These are phyloP conservation scores for Zymoseptoria ardabiliae DNA, from an alignment of 2,329 filamentous ascomycete genomes.

Conservation along the genomic window DNA sequence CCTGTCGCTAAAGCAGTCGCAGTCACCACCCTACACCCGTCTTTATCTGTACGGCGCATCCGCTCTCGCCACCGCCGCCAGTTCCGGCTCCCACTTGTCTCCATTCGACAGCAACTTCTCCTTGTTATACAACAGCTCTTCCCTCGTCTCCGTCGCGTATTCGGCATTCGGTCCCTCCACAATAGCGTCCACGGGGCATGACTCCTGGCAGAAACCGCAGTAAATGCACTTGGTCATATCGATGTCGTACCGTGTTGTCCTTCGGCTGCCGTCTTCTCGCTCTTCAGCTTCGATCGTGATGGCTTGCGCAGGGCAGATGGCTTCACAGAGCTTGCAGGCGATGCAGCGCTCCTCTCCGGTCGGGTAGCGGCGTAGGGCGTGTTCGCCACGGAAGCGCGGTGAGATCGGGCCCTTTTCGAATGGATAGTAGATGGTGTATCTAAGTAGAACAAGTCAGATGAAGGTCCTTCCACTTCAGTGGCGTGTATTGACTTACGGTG, in stretches of 20 bases:
- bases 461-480: constrained; percentile 1
- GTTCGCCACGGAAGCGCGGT: constrained; percentile 94
- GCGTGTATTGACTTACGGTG: constrained; percentile 64
- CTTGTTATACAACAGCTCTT: constrained; percentile 97
- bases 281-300: constrained; percentile 99
- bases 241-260: constrained; percentile 96
- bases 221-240: constrained; percentile 99
- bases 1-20: not conserved
- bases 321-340: constrained; percentile 98
- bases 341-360: constrained; percentile 98
- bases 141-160: constrained; percentile 70
- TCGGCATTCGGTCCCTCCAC: constrained; percentile 68
- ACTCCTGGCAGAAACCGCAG: constrained; percentile 98
- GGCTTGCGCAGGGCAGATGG: constrained; percentile 93
- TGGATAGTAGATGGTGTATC: constrained; percentile 97
- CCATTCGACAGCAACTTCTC: constrained; percentile 52
- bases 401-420: constrained; percentile 99
- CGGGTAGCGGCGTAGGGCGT: constrained; percentile 91
- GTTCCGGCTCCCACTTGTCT: constrained; percentile 83
- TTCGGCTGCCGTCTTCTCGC: constrained; percentile 87
- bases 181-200: constrained; percentile 94
- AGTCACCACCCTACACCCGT: not conserved
- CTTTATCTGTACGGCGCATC: constrained; percentile 64
- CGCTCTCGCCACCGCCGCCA: constrained; percentile 83
- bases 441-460: constrained; percentile 33